phyloP scores from a whole-genome alignment of 495 filamentous ascomycete species.

The Penicillium bialowiezense region DNA sequence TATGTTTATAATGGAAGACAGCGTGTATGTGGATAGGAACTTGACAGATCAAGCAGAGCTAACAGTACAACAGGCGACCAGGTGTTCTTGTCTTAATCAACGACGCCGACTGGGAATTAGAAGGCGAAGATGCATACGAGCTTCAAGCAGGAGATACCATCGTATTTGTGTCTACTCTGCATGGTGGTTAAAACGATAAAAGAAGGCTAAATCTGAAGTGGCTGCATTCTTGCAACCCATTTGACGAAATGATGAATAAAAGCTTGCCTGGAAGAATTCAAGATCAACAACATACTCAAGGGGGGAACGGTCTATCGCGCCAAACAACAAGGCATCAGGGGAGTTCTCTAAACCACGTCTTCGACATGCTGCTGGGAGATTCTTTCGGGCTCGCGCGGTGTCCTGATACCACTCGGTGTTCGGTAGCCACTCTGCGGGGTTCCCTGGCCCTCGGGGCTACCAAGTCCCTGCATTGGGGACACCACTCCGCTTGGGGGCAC shows the following conservation, averaged over 20 bases:
- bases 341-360: constrained; percentile 39
- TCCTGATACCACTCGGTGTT: constrained; percentile 36
- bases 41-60: neutral
- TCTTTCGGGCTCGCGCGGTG: constrained; percentile 45
- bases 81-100: constrained; percentile 98
- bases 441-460: constrained; percentile 42
- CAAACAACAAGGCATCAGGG: neutral
- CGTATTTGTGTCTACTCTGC: constrained; percentile 95
- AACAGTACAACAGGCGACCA: constrained; percentile 63
- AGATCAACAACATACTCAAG: neutral
- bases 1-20: constrained; percentile 81
- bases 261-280: neutral
- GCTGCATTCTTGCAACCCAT: neutral
- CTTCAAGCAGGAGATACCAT: constrained; percentile 81
- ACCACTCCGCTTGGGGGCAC: constrained; percentile 60
- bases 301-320: neutral
- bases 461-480: constrained; percentile 47
- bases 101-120: constrained; percentile 96
- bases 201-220: constrained; percentile 60
- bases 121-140: constrained; percentile 88
- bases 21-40: constrained; percentile 64
- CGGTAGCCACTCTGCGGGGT: constrained; percentile 43
- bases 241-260: neutral
- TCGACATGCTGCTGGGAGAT: constrained; percentile 49
- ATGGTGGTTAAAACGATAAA: constrained; percentile 65